Conservation (phyloP, 768 basidiomycete species). For the Mycena albidolilacea region DNA sequence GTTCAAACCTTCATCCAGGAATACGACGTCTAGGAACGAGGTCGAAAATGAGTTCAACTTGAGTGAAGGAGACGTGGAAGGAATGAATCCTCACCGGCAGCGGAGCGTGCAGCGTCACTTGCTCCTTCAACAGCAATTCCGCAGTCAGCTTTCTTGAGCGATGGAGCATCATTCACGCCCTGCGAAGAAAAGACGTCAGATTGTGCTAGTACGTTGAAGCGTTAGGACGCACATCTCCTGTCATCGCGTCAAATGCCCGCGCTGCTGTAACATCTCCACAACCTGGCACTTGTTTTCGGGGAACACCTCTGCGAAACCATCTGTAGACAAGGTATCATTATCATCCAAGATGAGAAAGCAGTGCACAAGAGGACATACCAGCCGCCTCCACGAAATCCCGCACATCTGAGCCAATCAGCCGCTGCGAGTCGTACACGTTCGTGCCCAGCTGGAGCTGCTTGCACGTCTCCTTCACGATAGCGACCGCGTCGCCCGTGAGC, state of each 20-base stretch:
- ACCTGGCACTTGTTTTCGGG: conserved; percentile 58
- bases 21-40: conserved; percentile 54
- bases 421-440: conserved; percentile 62
- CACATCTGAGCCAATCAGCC: conserved; percentile 59
- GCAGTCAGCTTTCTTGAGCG: conserved; percentile 47
- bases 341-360: neutral
- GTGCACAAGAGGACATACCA: neutral
- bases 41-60: neutral
- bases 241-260: conserved; percentile 60
- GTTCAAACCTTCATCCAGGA: conserved; percentile 62
- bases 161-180: conserved; percentile 50
- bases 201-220: neutral
- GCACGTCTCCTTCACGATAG: conserved; percentile 64
- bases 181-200: conserved; percentile 5
- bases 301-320: conserved; percentile 66
- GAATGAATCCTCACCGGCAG: conserved; percentile 45
- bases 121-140: conserved; percentile 60
- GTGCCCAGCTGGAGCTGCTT: conserved; percentile 60
- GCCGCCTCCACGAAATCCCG: conserved; percentile 59
- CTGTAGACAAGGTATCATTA: conserved; percentile 30
- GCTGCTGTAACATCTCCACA: conserved; percentile 56
- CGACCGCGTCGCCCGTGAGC: conserved; percentile 66
- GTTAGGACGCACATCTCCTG: conserved; percentile 51
- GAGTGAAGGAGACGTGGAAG: neutral
- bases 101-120: conserved; percentile 57